Conservation (phyloP, 129 eudicot genomes). For the Escallonia herrerae region DNA sequence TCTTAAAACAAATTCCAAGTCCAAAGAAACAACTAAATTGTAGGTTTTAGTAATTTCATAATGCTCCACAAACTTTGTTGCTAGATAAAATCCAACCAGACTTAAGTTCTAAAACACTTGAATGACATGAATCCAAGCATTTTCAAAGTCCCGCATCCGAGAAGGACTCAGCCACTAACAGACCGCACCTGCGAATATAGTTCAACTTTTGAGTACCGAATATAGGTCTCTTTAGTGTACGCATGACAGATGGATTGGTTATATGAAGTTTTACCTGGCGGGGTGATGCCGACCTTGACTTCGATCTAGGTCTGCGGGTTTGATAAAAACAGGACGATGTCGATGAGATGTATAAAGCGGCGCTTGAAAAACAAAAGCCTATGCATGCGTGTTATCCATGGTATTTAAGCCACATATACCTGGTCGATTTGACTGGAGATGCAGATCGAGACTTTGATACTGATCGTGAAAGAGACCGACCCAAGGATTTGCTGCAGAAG, state of each 20-base stretch:
- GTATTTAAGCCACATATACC: slow-evolving; percentile 28
- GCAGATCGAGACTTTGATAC: slow-evolving; percentile 56
- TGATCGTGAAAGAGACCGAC: slow-evolving; percentile 62
- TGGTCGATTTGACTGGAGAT: slow-evolving; percentile 71
- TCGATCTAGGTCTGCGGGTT: slow-evolving; percentile 41
- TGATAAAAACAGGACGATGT: background rate
- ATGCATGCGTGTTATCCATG: no score
- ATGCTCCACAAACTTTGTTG: background rate
- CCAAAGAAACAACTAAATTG: background rate
- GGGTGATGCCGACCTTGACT: slow-evolving; percentile 60
- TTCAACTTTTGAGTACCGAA: background rate
- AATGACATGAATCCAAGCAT: background rate
- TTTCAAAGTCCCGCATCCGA: background rate
- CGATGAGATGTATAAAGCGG: background rate
- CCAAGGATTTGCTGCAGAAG: slow-evolving; percentile 54
- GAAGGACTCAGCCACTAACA: slow-evolving; percentile 20
- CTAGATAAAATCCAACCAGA: background rate
- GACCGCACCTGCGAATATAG: slow-evolving; percentile 19
- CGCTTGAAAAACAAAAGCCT: background rate
- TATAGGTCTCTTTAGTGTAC: background rate
- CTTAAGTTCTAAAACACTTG: background rate
- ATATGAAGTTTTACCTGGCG: slow-evolving; percentile 36
- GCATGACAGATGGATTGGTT: background rate
- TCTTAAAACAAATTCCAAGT: no score
- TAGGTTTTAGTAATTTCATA: background rate